Evolutionary conservation across 768 basidiomycete species (phyloP), one percentile per base, ranked within the genome.

Genomic region (Lyophyllum atratum): DNA sequence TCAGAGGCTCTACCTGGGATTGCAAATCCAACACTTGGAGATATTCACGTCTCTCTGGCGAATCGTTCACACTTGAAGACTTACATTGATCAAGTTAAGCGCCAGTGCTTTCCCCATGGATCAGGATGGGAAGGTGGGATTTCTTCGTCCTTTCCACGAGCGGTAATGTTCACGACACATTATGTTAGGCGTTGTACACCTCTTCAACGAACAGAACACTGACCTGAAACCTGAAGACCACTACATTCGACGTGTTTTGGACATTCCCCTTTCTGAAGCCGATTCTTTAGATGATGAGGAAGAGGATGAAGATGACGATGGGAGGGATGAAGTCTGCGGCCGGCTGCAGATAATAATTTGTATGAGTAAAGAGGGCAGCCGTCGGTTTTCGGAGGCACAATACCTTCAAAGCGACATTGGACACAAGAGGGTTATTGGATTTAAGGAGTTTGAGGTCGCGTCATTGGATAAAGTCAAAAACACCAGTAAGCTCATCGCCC

Each of bases 381-480:
- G 45, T 2, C 31, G 64, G 0, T 55, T 70, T 12, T 43, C 56
- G 1, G 10, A 29, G n/a, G 56, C 65, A 5, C 60, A 59, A 14
- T 67, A 66, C 33, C 22, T 70, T 1, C 68, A 69, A 34, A 65
- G 67, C 42, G 65, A 72, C 49, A 70, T 70, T 43, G 61, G 14
- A 2, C 69, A 67, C 60, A 65, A 64, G 48, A 53, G 65, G 4
- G 54, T 69, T 17, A 49, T 62, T n/a, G 70, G 62, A 0, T 70
- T 63, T 50, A 29, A 59, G 12, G 68, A 72, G 54, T 72, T 72
- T 52, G 68, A 70, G 46, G 25, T 70, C 4, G 61, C 59, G 6
- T 37, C 55, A 7, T 26, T 59, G 19, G 65, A 70, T 46, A 28
- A 37, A 3, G 53, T 62, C 28, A 44, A 45, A 1, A 57, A 64